These are phyloP conservation scores for Leishmania mexicana DNA, from an alignment of 208 protist species.

Conservation along the genomic window DNA sequence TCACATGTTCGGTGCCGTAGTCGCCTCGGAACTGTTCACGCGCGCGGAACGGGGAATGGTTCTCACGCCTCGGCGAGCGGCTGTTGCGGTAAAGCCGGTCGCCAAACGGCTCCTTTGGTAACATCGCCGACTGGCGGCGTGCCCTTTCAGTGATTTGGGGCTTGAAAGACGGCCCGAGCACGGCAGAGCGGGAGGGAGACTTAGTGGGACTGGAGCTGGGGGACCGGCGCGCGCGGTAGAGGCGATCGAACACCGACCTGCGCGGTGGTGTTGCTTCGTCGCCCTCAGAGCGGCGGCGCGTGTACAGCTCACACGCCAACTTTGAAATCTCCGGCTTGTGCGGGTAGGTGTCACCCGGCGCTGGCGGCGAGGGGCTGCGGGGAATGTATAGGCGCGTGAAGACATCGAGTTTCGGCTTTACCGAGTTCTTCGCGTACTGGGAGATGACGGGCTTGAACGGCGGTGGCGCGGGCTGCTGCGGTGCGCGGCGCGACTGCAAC, in stretches of 20 bases:
- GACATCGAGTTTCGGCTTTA: conserved; percentile 20
- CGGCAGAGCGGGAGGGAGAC: conserved; percentile 21
- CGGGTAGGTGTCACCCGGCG: background rate
- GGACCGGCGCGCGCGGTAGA: conserved; percentile 30
- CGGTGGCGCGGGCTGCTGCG: conserved; percentile 13
- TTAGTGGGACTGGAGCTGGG: conserved; percentile 20
- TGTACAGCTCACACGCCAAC: conserved; percentile 25
- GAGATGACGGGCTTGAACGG: conserved; percentile 30
- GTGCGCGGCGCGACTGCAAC: conserved; percentile 19
- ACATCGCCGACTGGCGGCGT: conserved; percentile 21
- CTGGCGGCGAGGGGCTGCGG: conserved; percentile 15
- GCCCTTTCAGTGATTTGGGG: conserved; percentile 58
- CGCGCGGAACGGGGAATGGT: conserved; percentile 10
- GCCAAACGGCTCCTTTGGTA: conserved; percentile 33
- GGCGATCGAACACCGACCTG: conserved; percentile 39
- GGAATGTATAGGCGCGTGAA: conserved; percentile 37
- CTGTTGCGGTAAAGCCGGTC: conserved; percentile 45
- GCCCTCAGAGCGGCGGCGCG: background rate
- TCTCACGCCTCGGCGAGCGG: conserved; percentile 19
- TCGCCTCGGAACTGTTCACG: conserved; percentile 20
- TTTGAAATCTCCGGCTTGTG: conserved; percentile 30
- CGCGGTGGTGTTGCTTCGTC: conserved; percentile 1
- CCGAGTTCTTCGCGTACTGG: conserved; percentile 23
- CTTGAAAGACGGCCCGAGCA: conserved; percentile 29
- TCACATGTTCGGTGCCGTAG: conserved; percentile 21